These are phyloP conservation scores for Apiospora rasikravindrae DNA, from an alignment of 2,329 filamentous ascomycete genomes.

Conservation along the genomic window DNA sequence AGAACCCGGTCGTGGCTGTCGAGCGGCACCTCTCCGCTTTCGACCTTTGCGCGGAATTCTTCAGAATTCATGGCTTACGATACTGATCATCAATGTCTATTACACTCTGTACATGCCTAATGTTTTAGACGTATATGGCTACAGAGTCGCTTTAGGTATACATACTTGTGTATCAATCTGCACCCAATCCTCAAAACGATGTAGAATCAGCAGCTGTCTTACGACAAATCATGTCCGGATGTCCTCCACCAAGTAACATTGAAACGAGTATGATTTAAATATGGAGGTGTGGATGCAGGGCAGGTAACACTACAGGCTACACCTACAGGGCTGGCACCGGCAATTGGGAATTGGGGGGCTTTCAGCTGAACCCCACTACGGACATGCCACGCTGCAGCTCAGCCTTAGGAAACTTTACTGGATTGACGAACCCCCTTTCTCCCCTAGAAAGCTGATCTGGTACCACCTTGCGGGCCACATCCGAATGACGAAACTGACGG, in stretches of 20 bases:
- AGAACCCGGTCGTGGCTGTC: neutral
- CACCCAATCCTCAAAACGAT: too few relatives aligned
- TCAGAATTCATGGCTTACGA: neutral
- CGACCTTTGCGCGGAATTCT: neutral
- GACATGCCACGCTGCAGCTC: neutral
- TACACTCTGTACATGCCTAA: neutral
- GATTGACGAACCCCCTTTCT: neutral
- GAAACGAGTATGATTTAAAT: too few relatives aligned
- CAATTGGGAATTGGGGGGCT: neutral
- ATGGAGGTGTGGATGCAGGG: neutral
- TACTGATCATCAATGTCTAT: neutral
- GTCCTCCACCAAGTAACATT: too few relatives aligned
- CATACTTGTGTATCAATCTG: too few relatives aligned
- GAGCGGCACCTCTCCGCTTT: neutral
- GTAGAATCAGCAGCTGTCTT: too few relatives aligned
- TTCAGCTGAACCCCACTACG: neutral
- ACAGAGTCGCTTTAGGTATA: too few relatives aligned
- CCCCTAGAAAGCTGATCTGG: neutral
- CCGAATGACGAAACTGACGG: conserved; percentile 6
- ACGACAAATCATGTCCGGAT: too few relatives aligned
- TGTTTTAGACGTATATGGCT: neutral
- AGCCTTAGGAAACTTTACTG: neutral
- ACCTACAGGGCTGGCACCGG: neutral
- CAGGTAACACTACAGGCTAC: neutral
- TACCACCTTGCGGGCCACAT: conserved; percentile 9